phyloP scores from a whole-genome alignment of 148 eudicot species.

The Chenopodium formosanum region DNA sequence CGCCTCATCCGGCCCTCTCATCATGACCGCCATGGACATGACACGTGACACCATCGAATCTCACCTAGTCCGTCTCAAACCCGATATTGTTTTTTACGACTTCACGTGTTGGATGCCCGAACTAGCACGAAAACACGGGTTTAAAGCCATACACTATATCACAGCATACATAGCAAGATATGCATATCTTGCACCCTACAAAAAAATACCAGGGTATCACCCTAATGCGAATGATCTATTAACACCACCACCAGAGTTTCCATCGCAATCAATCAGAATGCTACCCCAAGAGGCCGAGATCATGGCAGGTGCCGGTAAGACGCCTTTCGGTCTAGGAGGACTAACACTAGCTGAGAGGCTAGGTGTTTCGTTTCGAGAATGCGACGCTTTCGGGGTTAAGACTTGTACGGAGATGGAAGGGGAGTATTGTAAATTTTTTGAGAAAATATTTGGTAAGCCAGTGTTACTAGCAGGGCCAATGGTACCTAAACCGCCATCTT shows the following conservation, averaged over 20 bases:
- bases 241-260: slow-evolving; percentile 16
- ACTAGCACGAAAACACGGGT: slow-evolving; percentile 24
- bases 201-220: not conserved
- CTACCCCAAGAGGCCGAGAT: slow-evolving; percentile 8
- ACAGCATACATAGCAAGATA: not conserved
- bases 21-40: slow-evolving; percentile 40
- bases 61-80: slow-evolving; percentile 24
- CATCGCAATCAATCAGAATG: not conserved
- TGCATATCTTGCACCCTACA: not conserved
- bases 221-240: not conserved
- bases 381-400: slow-evolving; percentile 28
- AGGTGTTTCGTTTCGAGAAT: not conserved
- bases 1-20: not conserved
- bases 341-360: not conserved
- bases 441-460: slow-evolving; percentile 2
- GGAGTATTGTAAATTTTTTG: slow-evolving; percentile 23
- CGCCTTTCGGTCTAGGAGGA: slow-evolving; percentile 5
- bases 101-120: slow-evolving; percentile 42
- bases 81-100: slow-evolving; percentile 36
- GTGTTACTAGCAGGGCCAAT: slow-evolving; percentile 39
- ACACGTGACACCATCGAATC: slow-evolving; percentile 27
- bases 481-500: slow-evolving; percentile 27
- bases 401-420: slow-evolving; percentile 41
- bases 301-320: not conserved
- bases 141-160: slow-evolving; percentile 26